Base-by-base conservation (phyloP, 768 basidiomycete genomes). In the Lactifluus hygrophoroides region DNA sequence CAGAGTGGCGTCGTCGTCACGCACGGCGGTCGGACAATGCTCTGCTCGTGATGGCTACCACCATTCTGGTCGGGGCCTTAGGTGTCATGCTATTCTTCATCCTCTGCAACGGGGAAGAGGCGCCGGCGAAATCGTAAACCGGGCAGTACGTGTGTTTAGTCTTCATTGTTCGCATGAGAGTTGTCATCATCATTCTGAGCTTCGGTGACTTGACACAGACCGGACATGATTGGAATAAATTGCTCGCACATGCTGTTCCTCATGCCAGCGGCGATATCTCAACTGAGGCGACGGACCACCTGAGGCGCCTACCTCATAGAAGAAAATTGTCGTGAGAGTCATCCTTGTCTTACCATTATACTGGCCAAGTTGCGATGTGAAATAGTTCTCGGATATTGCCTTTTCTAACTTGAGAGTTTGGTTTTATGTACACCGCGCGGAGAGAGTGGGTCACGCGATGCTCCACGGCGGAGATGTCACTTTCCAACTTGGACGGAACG, bases 1-100 rank as follows among this genome's bases (percentile, higher is more conserved):
- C 50, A 16, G 16, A 28, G 43, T 55, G 53, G 58, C 58, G 42
- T 21, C 53, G 48, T 16, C 25, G 25, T 13, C 54, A 60, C 38
- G 48, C 23, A 16, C 28, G 32, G 40, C 21, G 25, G 47, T 13
- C 17, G n/a, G 27, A 13, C 17, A 2, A 13, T 28, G 25, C 3
- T 52, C 11, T n/a, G 25, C 8, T 35, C 19, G 0, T 19, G 48
- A 8, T 10, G 16, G 30, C n/a, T n/a, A n/a, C n/a, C n/a, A n/a
- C n/a, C n/a, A n/a, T n/a, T 38, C 35, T 55, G 16, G 16, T 27
- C 17, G 52, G 58, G 8, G 42, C 19, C 16, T 3, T 60, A 16
- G 34, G 48, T 9, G 25, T n/a, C 40, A 27, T 60, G 10, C 40
- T 8, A 30, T 21, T 7, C 6, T 25, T 14, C 17, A 14, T 28